Evolutionary conservation across 176 grass and related monocot genomes (phyloP).

Genomic region (Leersia perrieri): DNA sequence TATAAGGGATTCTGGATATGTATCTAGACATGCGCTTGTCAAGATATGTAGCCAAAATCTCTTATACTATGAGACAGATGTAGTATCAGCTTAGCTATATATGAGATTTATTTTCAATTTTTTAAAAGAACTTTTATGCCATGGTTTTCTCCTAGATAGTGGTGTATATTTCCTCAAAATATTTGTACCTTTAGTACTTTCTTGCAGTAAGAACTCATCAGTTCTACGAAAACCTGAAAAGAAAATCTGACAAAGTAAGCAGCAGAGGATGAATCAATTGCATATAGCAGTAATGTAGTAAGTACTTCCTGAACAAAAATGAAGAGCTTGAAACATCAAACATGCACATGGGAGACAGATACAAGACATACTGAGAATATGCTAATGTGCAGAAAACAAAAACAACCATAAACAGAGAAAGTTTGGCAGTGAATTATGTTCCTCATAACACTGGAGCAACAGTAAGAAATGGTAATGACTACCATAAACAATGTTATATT

Average conservation of each 20-base stretch:
- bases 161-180: too few relatives aligned
- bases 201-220: constrained; percentile 75
- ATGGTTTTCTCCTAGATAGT: background rate
- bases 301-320: background rate
- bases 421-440: background rate
- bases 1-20: too few relatives aligned
- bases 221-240: constrained; percentile 68
- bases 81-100: background rate
- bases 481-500: background rate
- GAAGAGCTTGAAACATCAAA: background rate
- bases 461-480: background rate
- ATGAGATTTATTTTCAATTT: background rate
- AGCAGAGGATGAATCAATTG: background rate
- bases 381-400: background rate
- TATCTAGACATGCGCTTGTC: too few relatives aligned
- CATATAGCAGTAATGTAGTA: background rate
- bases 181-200: constrained; percentile 75
- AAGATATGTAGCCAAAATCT: too few relatives aligned
- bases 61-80: too few relatives aligned
- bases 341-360: background rate
- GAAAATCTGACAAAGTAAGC: constrained; percentile 8
- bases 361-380: background rate
- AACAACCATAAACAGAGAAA: background rate
- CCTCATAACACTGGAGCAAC: background rate
- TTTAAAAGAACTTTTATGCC: background rate